These are phyloP conservation scores for Hanseniaspora vineae DNA, from an alignment of 805 yeast genomes.

Conservation along the genomic window DNA sequence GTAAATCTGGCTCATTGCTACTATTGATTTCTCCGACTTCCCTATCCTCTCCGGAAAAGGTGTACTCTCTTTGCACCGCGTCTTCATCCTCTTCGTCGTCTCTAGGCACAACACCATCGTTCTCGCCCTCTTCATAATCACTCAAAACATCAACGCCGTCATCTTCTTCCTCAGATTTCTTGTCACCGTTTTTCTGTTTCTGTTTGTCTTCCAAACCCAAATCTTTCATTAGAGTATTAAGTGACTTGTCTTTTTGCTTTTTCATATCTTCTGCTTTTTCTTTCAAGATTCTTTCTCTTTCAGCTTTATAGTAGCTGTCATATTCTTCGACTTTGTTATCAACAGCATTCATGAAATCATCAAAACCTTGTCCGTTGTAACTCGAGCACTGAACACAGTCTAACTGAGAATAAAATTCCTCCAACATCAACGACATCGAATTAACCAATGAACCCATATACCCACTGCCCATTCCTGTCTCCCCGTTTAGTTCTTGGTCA, in stretches of 20 bases:
- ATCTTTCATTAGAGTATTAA: constrained; percentile 72
- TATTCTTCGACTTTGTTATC: constrained; percentile 82
- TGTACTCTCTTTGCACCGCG: constrained; percentile 52
- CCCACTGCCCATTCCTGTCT: constrained; percentile 46
- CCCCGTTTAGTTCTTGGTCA: constrained; percentile 55
- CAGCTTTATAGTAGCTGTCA: constrained; percentile 68
- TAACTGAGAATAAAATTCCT: constrained; percentile 85
- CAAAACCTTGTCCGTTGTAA: constrained; percentile 88
- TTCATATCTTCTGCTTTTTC: constrained; percentile 68
- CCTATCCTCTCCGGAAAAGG: constrained; percentile 56
- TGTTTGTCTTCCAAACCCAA: constrained; percentile 45
- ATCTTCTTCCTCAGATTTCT: constrained; percentile 36
- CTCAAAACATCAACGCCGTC: constrained; percentile 42
- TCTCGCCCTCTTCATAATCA: constrained; percentile 28
- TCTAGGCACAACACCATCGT: constrained; percentile 28
- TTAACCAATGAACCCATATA: constrained; percentile 90
- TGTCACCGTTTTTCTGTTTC: constrained; percentile 12
- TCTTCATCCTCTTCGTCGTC: constrained; percentile 27
- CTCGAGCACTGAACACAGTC: constrained; percentile 92
- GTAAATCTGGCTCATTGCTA: constrained; percentile 32
- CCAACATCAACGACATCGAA: constrained; percentile 91
- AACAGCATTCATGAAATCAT: constrained; percentile 74
- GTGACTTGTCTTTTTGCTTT: constrained; percentile 53
- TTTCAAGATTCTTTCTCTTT: constrained; percentile 68
- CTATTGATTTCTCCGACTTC: constrained; percentile 42